phyloP scores from a whole-genome alignment of 2,329 filamentous ascomycete species.

The Endoconidiophora polonica region DNA sequence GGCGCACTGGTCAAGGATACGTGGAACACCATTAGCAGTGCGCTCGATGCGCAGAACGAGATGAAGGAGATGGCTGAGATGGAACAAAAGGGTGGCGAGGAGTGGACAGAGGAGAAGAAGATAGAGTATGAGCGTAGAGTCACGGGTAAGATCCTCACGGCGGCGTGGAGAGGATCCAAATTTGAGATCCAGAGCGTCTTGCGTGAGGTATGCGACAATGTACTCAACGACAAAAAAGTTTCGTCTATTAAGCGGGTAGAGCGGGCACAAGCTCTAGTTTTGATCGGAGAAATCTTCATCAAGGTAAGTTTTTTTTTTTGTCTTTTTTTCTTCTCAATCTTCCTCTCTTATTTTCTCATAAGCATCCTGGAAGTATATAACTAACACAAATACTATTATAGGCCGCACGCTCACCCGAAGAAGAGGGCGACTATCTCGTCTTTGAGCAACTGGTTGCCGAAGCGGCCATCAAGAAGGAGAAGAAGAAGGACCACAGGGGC shows the following conservation, averaged over 20 bases:
- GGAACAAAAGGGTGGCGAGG: slow-evolving; percentile 86
- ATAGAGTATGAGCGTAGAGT: slow-evolving; percentile 89
- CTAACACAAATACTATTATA: slow-evolving; percentile 22
- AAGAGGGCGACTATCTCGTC: slow-evolving; percentile 96
- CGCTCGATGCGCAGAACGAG: slow-evolving; percentile 92
- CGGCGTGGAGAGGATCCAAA: slow-evolving; percentile 89
- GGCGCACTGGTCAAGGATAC: slow-evolving; percentile 94
- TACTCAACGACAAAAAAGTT: slow-evolving; percentile 66
- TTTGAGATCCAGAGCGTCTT: slow-evolving; percentile 96
- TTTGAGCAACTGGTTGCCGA: slow-evolving; percentile 97
- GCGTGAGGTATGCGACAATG: slow-evolving; percentile 80
- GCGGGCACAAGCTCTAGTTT: slow-evolving; percentile 72
- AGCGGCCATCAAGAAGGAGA: slow-evolving; percentile 82
- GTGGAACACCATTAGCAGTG: slow-evolving; percentile 92
- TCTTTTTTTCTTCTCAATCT: too few species aligned
- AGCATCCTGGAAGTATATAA: neutral
- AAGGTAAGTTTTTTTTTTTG: slow-evolving; percentile 41
- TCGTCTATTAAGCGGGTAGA: slow-evolving; percentile 73
- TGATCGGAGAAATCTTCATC: slow-evolving; percentile 76
- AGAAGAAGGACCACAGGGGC: slow-evolving; percentile 44
- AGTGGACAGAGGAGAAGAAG: slow-evolving; percentile 97
- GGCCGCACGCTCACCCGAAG: slow-evolving; percentile 79
- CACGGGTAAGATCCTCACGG: slow-evolving; percentile 93
- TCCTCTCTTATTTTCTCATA: neutral
- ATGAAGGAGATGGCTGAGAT: slow-evolving; percentile 98